These are phyloP conservation scores for Butyriboletus loyo DNA, from an alignment of 768 basidiomycete genomes.

Conservation along the genomic window DNA sequence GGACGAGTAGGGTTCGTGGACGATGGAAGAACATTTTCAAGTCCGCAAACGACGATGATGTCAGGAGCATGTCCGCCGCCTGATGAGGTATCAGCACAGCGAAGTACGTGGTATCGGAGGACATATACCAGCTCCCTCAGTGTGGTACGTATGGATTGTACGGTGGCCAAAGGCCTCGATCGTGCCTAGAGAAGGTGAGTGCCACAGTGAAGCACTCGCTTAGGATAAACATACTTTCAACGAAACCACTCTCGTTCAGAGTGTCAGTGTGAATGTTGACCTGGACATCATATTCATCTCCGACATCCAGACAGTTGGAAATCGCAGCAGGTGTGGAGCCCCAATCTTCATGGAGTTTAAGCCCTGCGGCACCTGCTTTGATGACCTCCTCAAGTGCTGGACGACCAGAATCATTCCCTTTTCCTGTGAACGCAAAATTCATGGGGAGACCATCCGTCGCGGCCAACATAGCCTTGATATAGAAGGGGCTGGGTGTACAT, in stretches of 20 bases:
- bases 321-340: slow-evolving; percentile 87
- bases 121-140: slow-evolving; percentile 80
- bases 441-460: slow-evolving; percentile 88
- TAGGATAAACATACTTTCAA: slow-evolving; percentile 65
- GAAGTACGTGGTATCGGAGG: not conserved
- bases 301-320: slow-evolving; percentile 71
- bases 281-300: slow-evolving; percentile 92
- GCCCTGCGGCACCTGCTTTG: slow-evolving; percentile 77
- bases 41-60: slow-evolving; percentile 94
- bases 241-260: slow-evolving; percentile 95
- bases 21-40: slow-evolving; percentile 86
- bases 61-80: slow-evolving; percentile 97
- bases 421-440: slow-evolving; percentile 95
- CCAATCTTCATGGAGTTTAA: slow-evolving; percentile 99
- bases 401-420: slow-evolving; percentile 87
- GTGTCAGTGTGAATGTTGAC: slow-evolving; percentile 96
- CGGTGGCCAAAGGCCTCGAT: slow-evolving; percentile 85
- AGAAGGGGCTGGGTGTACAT: slow-evolving; percentile 87
- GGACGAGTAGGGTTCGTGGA: slow-evolving; percentile 98
- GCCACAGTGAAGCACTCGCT: not conserved
- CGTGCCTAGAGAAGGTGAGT: slow-evolving; percentile 51
- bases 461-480: slow-evolving; percentile 86
- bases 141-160: slow-evolving; percentile 97
- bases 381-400: slow-evolving; percentile 77
- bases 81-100: slow-evolving; percentile 20